These are phyloP conservation scores for Stachybotrys chartarum DNA, from an alignment of 2,329 filamentous ascomycete genomes.

Conservation along the genomic window DNA sequence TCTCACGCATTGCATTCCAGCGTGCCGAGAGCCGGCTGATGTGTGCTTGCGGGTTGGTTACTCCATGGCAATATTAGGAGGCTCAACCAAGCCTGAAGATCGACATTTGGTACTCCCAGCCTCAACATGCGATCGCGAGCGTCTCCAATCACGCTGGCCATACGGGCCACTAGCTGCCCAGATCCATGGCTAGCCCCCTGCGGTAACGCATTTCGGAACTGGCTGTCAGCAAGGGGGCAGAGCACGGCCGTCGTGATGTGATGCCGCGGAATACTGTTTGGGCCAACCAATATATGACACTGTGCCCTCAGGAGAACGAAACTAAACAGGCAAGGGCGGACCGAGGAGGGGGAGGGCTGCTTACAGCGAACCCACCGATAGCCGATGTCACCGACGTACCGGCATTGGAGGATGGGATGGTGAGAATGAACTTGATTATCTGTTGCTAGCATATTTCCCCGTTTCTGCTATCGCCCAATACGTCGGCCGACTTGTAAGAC, in stretches of 20 bases:
- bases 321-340: too few relatives aligned
- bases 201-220: neutral
- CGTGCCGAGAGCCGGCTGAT: too few relatives aligned
- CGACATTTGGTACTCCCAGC: neutral
- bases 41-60: too few relatives aligned
- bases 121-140: neutral
- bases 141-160: neutral
- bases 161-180: neutral
- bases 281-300: too few relatives aligned
- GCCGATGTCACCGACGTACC: neutral
- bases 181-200: neutral
- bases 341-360: too few relatives aligned
- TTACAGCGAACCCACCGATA: neutral
- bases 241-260: neutral
- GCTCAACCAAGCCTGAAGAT: neutral
- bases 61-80: neutral
- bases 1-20: neutral
- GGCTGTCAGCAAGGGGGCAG: neutral
- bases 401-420: neutral
- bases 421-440: neutral
- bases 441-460: neutral
- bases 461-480: neutral
- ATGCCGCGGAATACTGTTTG: too few relatives aligned
- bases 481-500: too few relatives aligned
- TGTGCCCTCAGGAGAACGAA: too few relatives aligned